Base-by-base conservation (phyloP, 257 asterid species). In the Lithospermum erythrorhizon region DNA sequence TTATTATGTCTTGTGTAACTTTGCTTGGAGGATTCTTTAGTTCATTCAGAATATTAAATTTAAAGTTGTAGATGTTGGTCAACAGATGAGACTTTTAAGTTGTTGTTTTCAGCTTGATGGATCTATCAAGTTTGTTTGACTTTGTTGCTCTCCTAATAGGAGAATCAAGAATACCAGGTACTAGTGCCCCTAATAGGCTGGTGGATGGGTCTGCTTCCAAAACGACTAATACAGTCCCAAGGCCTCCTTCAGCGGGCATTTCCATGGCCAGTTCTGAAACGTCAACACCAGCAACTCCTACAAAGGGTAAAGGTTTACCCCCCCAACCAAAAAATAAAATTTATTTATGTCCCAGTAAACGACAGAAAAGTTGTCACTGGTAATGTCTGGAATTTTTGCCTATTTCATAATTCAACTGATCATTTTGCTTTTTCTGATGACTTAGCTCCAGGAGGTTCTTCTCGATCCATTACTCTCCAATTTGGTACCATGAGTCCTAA, bases 401-500 rank as follows among this genome's bases (percentile, higher is more conserved):
- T 19, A 13, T 30, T 53, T 55, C 29, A 30, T 52, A 24, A 53
- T 57, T n/a, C 25, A 56, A 57, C 59, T 61, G 71, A 58, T 59
- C 35, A 55, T 61, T 69, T 72, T 54, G 7, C 49, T 21, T 55
- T 20, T 63, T 27, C 62, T 75, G 65, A n/a, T 71, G 65, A 41
- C 27, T 60, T 70, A 72, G 78, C 72, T 74, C 73, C 86, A 62
- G 95, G 75, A 66, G 96, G 81, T 68, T 78, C 79, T 64, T 68
- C 93, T 14, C 74, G 54, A 73, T 72, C 94, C 30, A 79, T 84
- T 75, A 77, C 90, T 30, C 74, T 88, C 66, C 98, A 91, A 75
- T 91, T 91, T 78, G 98, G 98, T 61, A 78, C 98, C 65, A 79
- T 91, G 66, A 91, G 81, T 74, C 97, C 95, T 60, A 84, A 93